phyloP scores from a whole-genome alignment of 176 grass and related monocot genomes.

The Triticum monococcum region DNA sequence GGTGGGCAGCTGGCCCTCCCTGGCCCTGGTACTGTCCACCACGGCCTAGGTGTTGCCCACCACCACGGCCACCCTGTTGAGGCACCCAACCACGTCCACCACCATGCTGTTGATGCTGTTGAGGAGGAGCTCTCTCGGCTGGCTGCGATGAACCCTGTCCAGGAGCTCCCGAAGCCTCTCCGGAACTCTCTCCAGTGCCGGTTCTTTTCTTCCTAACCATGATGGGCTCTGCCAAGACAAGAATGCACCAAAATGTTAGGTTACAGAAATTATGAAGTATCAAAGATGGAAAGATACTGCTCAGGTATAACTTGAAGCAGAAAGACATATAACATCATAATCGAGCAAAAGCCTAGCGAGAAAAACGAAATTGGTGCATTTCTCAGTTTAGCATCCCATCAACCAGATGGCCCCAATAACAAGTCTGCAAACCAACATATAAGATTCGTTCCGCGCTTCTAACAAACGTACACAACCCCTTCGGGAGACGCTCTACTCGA shows the following conservation, averaged over 20 bases:
- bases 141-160: constrained; percentile 45
- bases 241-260: neutral
- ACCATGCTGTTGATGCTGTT: constrained; percentile 38
- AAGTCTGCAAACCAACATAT: neutral
- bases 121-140: constrained; percentile 42
- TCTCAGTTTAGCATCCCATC: neutral
- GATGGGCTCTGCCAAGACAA: constrained; percentile 29
- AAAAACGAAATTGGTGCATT: neutral
- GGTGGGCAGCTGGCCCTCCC: constrained; percentile 20
- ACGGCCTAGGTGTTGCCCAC: constrained; percentile 48
- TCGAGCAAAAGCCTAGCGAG: neutral
- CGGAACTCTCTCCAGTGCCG: constrained; percentile 50
- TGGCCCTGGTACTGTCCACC: constrained; percentile 51
- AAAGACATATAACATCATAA: neutral
- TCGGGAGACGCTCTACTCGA: neutral
- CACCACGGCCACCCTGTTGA: constrained; percentile 61
- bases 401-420: neutral
- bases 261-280: neutral
- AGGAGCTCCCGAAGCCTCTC: constrained; percentile 40
- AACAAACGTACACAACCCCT: too few species aligned
- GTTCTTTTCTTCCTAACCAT: constrained; percentile 94
- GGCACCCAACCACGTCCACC: constrained; percentile 63
- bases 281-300: neutral
- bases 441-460: neutral
- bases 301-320: neutral